Conservation (phyloP, 2,329 filamentous ascomycete species). For the Daldinia sp. region DNA sequence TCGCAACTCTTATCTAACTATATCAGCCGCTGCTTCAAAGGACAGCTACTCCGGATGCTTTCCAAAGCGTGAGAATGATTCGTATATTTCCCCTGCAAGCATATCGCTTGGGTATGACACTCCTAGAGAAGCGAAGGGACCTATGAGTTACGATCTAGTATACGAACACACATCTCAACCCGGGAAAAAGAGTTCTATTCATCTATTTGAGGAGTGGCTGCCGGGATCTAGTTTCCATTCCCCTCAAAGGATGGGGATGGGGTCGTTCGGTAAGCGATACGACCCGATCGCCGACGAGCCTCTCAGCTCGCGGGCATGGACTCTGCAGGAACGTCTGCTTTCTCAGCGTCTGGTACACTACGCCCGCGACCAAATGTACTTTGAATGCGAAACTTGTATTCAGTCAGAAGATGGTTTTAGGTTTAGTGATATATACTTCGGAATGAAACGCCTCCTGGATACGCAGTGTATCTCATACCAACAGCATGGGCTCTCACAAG, state of each 20-base stretch:
- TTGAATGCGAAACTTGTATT: slow-evolving; percentile 26
- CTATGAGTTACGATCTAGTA: slow-evolving; percentile 16
- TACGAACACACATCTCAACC: slow-evolving; percentile 19
- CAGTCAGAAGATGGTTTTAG: slow-evolving; percentile 28
- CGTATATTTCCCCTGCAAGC: slow-evolving; percentile 20
- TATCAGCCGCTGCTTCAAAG: slow-evolving; percentile 25
- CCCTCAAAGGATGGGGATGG: slow-evolving; percentile 22
- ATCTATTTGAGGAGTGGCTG: slow-evolving; percentile 34
- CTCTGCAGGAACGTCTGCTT: slow-evolving; percentile 19
- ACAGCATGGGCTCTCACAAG: slow-evolving; percentile 14
- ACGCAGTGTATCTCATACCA: slow-evolving; percentile 19
- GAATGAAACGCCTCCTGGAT: slow-evolving; percentile 25
- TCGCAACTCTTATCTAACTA: slow-evolving; percentile 27
- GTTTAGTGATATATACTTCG: slow-evolving; percentile 32
- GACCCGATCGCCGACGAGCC: slow-evolving; percentile 32
- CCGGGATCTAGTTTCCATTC: slow-evolving; percentile 31
- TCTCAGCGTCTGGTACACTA: slow-evolving; percentile 25
- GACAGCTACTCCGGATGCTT: slow-evolving; percentile 26
- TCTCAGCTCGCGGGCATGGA: slow-evolving; percentile 20
- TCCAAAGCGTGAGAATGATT: slow-evolving; percentile 23
- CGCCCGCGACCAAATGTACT: slow-evolving; percentile 25
- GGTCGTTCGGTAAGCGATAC: slow-evolving; percentile 23
- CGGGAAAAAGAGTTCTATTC: slow-evolving; percentile 16
- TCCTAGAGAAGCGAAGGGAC: slow-evolving; percentile 25
- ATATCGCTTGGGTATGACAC: slow-evolving; percentile 19